These are phyloP conservation scores for Diaporthe capsici DNA, from an alignment of 2,329 filamentous ascomycete genomes.

Conservation along the genomic window DNA sequence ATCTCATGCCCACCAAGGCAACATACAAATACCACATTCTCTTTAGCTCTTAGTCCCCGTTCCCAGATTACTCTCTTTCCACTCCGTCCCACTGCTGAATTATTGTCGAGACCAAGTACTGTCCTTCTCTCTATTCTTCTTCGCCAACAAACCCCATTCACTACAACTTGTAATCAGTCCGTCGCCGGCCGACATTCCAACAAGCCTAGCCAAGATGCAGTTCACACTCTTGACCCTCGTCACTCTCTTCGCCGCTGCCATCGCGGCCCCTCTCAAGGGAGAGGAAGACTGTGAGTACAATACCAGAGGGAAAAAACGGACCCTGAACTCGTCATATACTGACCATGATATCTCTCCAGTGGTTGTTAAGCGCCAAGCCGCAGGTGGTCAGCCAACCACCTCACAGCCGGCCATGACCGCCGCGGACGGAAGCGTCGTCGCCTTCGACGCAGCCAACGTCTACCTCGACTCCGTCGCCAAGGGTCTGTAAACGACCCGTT, in stretches of 20 bases:
- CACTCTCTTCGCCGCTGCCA: constrained; percentile 61
- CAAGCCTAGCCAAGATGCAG: constrained; percentile 59
- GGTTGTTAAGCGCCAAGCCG: constrained; percentile 50
- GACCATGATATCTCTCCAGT: constrained; percentile 5
- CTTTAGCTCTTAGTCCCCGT: constrained; percentile 32
- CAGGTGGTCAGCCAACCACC: constrained; percentile 50
- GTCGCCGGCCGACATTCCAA: constrained; percentile 67
- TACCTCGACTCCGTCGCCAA: constrained; percentile 55
- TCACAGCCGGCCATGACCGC: constrained; percentile 63
- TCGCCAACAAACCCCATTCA: constrained; percentile 38
- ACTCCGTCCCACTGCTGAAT: constrained; percentile 36
- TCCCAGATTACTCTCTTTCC: neutral
- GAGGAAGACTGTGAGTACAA: constrained; percentile 10
- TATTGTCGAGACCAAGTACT: constrained; percentile 38
- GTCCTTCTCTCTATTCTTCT: constrained; percentile 46
- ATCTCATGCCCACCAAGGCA: constrained; percentile 9
- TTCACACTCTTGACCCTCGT: constrained; percentile 63
- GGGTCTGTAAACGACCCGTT: constrained; percentile 51
- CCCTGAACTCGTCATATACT: neutral
- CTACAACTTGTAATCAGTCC: constrained; percentile 52
- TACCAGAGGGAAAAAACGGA: no score
- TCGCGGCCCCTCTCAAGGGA: constrained; percentile 53
- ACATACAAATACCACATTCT: constrained; percentile 44
- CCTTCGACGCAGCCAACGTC: constrained; percentile 60
- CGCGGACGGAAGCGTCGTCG: constrained; percentile 59